Evolutionary conservation across 2,329 filamentous ascomycete genomes (phyloP).

Genomic region (Amylocarpus encephaloides): DNA sequence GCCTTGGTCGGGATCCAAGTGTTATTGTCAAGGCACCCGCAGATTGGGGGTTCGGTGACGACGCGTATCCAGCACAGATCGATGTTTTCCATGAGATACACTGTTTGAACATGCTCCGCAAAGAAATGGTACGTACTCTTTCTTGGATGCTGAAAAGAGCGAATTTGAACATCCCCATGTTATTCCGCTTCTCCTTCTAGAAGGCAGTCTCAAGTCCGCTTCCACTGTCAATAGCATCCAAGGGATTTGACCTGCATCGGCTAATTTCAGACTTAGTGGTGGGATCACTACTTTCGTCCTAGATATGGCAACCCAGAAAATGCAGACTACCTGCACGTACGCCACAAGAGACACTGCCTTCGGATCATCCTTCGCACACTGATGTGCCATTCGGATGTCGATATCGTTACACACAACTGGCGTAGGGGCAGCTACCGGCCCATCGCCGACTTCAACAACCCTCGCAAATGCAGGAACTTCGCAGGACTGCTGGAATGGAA

Average conservation of each 20-base stretch:
- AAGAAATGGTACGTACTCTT: slow-evolving; percentile 25
- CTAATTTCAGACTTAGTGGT: neutral
- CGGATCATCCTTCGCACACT: slow-evolving; percentile 5
- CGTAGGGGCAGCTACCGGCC: neutral
- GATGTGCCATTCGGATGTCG: slow-evolving; percentile 28
- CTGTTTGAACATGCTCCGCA: slow-evolving; percentile 30
- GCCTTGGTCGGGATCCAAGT: slow-evolving; percentile 30
- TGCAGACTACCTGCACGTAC: slow-evolving; percentile 2
- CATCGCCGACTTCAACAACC: slow-evolving; percentile 3
- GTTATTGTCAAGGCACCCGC: slow-evolving; percentile 25
- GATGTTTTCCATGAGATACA: slow-evolving; percentile 33
- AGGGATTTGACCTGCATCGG: neutral
- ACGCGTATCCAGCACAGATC: slow-evolving; percentile 31
- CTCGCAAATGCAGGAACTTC: slow-evolving; percentile 6
- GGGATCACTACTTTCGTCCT: slow-evolving; percentile 5
- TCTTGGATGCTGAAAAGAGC: slow-evolving; percentile 6
- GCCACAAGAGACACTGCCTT: slow-evolving; percentile 4
- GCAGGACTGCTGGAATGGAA: slow-evolving; percentile 5
- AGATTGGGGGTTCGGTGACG: slow-evolving; percentile 28
- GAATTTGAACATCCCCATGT: no score
- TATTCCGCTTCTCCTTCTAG: no score
- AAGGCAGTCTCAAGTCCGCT: no score
- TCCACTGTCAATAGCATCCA: no score
- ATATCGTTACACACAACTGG: slow-evolving; percentile 32
- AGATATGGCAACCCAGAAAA: slow-evolving; percentile 3